Conservation (phyloP, 1,284 basidiomycete genomes). For the Puccinia coronata region DNA sequence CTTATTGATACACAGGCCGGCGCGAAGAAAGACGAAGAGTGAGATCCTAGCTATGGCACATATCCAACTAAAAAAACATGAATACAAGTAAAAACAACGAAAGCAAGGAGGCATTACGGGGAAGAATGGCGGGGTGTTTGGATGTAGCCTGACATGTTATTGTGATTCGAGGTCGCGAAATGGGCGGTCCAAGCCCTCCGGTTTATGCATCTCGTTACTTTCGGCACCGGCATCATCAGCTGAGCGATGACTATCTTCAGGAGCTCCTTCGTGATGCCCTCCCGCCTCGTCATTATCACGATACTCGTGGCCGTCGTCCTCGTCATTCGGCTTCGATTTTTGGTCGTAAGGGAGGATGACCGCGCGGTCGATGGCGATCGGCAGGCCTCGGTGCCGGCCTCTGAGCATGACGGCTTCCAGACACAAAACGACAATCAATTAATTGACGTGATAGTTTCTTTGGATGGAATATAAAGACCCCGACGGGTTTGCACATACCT, state of each 20-base stretch:
- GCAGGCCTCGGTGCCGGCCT: conserved; percentile 81
- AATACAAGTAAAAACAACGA: background rate
- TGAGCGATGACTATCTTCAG: no score
- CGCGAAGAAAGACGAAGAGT: background rate
- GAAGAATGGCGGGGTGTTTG: background rate
- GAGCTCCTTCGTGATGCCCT: no score
- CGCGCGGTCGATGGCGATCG: conserved; percentile 75
- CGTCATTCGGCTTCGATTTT: conserved; percentile 50
- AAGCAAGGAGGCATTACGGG: background rate
- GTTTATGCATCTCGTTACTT: background rate
- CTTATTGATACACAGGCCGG: no score
- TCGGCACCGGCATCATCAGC: no score
- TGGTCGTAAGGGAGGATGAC: conserved; percentile 58
- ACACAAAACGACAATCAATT: background rate
- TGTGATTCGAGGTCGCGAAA: background rate
- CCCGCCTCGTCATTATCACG: background rate
- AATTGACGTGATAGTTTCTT: no score
- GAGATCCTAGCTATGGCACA: no score
- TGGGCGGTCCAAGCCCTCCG: background rate
- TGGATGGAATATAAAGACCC: no score
- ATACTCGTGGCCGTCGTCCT: background rate
- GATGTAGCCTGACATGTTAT: no score
- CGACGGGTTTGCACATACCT: no score
- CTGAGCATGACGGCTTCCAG: conserved; percentile 76
- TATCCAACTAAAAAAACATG: no score